phyloP scores from a whole-genome alignment of 768 basidiomycete species.

The Roridomyces roridus region DNA sequence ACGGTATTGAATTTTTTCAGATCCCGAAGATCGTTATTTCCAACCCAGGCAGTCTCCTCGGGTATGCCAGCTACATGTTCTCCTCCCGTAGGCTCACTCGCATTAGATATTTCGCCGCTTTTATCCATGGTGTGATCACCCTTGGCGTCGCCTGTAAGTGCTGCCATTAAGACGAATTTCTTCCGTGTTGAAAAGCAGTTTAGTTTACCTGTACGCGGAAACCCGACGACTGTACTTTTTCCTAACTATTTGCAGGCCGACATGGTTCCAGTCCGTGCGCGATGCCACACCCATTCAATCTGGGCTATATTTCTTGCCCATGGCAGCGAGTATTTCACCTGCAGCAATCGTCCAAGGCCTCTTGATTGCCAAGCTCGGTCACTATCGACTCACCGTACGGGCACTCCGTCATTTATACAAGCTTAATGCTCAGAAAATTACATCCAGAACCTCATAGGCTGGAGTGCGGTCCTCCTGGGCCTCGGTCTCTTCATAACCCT shows the following conservation, averaged over 20 bases:
- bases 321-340: slow-evolving; percentile 39
- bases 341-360: slow-evolving; percentile 43
- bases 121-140: too few species aligned
- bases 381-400: too few species aligned
- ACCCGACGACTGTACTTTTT: too few species aligned
- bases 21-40: slow-evolving; percentile 21
- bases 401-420: too few species aligned
- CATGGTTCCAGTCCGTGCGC: slow-evolving; percentile 43
- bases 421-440: too few species aligned
- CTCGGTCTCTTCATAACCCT: slow-evolving; percentile 41
- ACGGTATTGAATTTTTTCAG: too few species aligned
- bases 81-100: too few species aligned
- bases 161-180: slow-evolving; percentile 9
- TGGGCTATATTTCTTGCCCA: slow-evolving; percentile 40
- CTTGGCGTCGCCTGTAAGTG: too few species aligned
- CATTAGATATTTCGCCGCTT: too few species aligned
- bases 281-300: slow-evolving; percentile 38
- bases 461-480: slow-evolving; percentile 34
- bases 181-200: slow-evolving; percentile 26
- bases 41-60: slow-evolving; percentile 19
- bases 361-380: slow-evolving; percentile 25
- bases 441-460: slow-evolving; percentile 24
- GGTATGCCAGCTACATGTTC: too few species aligned
- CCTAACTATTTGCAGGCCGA: too few species aligned
- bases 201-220: not conserved